Evolutionary conservation across 805 yeast genomes (phyloP), one percentile per base, ranked within the genome.

Genomic region (Wickerhamomyces mucosus): DNA sequence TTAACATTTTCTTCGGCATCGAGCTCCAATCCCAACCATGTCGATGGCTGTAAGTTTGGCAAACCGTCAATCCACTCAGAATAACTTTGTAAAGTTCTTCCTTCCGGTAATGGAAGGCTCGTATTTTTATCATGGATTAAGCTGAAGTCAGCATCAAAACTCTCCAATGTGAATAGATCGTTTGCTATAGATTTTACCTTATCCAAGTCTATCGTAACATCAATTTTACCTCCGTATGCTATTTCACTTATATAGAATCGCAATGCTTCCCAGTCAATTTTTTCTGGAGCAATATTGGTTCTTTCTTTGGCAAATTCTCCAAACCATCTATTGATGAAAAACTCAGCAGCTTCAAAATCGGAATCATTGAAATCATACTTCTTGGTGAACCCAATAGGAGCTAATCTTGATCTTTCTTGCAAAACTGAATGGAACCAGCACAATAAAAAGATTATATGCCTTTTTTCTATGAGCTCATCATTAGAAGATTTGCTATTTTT

Each of bases 351-450:
- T 9, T 58, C 54, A 33, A 78, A 66, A 48, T 88, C 96, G n/a
- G 75, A 55, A 35, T 81, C 83, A 47, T 71, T 81, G 43, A 86
- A 70, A 37, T 81, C 94, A 46, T 83, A 78, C 8, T 41, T 46
- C 40, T 69, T 67, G 1, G 56, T 43, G 55, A 82, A 81, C 2
- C 89, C 83, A 3, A 69, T 48, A 1, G 89, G 85, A 1, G 63
- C 65, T 40, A 65, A 78, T 28, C 79, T 59, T 30, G 70, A 50
- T 32, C 83, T 53, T 37, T 75, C 85, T 21, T 63, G 63, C 4
- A 84, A 46, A 1, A 79, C 47, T 0, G 81, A 65, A 47, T 83
- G 94, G 39, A 69, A 67, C 94, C 94, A 83, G 0, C 73, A 62
- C 5, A 81, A 41, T 18, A 78, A 50, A 41, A 78, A 72, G 37